Base-by-base conservation (phyloP, 331 rosid genomes). In the Malus hybrid region DNA sequence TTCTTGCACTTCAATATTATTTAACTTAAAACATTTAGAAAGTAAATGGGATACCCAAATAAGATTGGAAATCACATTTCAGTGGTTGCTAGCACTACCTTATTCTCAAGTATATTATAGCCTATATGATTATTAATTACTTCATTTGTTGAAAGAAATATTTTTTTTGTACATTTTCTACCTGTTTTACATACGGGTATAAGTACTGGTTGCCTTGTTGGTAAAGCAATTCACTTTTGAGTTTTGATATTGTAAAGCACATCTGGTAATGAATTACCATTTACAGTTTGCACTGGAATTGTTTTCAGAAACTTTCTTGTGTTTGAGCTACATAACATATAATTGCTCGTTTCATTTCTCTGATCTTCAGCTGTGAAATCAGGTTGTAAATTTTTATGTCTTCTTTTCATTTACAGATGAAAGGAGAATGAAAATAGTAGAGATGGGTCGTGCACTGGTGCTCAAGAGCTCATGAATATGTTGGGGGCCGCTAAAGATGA, bases 361-460 rank as follows among this genome's bases (percentile, higher is more conserved):
- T 19, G 39, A 67, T 66, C n/a, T 70, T 28, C 73, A 36, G 33
- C n/a, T 64, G 32, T 56, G 7, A 16, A 66, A 63, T 72, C 36
- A 36, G 39, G 75, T 63, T 63, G 46, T 75, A 44, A 53, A 58
- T 14, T 72, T 2, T 15, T 20, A 50, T 71, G 20, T 20, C 18
- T 76, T 76, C 71, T 68, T 79, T 63, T 36, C 39, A 67, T 80
- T 34, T 78, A 58, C 74, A 94, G 98, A 94, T 80, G 93, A 88
- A 73, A 88, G 87, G 78, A 88, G 97, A 84, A 85, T 83, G 89
- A 91, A 86, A 88, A 84, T 94, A 78, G 87, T 87, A 72, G 96
- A 94, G 85, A 76, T 88, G 32, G 98, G 98, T 66, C 24, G 24
- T 24, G 24, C 24, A 24, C 24, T 24, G 98, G 93, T 34, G 92